phyloP scores from a whole-genome alignment of 2,329 filamentous ascomycete genomes.

The Aspergillus intermedius region DNA sequence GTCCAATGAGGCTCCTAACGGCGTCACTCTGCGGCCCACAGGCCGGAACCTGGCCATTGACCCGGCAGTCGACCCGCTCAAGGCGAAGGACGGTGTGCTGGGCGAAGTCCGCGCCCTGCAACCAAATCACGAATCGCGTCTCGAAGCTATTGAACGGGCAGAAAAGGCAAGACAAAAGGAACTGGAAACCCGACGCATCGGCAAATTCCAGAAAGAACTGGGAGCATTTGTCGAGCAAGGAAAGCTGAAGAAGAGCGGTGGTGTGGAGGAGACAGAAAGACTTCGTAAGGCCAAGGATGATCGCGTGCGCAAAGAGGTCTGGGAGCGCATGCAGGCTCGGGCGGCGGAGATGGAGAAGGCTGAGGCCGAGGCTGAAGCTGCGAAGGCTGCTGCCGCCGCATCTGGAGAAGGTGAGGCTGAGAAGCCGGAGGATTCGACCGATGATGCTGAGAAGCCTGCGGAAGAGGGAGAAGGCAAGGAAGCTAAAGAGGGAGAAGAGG shows the following conservation, averaged over 20 bases:
- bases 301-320: slow-evolving; percentile 68
- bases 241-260: slow-evolving; percentile 91
- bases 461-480: slow-evolving; percentile 5
- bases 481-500: slow-evolving; percentile 3
- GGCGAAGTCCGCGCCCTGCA: slow-evolving; percentile 89
- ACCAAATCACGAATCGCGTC: slow-evolving; percentile 84
- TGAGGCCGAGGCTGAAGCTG: slow-evolving; percentile 23
- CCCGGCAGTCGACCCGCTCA: slow-evolving; percentile 60
- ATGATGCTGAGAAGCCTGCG: slow-evolving; percentile 5
- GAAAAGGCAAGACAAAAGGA: slow-evolving; percentile 88
- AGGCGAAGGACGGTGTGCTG: slow-evolving; percentile 84
- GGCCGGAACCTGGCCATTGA: slow-evolving; percentile 47
- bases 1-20: slow-evolving; percentile 49
- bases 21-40: slow-evolving; percentile 41
- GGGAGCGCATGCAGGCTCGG: slow-evolving; percentile 47
- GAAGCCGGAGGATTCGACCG: slow-evolving; percentile 6
- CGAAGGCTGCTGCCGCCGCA: slow-evolving; percentile 13
- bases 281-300: slow-evolving; percentile 81
- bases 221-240: slow-evolving; percentile 79
- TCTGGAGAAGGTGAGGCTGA: slow-evolving; percentile 9
- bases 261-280: slow-evolving; percentile 88
- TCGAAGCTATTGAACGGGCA: slow-evolving; percentile 95
- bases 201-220: slow-evolving; percentile 80
- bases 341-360: slow-evolving; percentile 44
- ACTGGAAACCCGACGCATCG: slow-evolving; percentile 65